These are phyloP conservation scores for Scolecobasidium constrictum DNA, from an alignment of 2,329 filamentous ascomycete genomes.

Conservation along the genomic window DNA sequence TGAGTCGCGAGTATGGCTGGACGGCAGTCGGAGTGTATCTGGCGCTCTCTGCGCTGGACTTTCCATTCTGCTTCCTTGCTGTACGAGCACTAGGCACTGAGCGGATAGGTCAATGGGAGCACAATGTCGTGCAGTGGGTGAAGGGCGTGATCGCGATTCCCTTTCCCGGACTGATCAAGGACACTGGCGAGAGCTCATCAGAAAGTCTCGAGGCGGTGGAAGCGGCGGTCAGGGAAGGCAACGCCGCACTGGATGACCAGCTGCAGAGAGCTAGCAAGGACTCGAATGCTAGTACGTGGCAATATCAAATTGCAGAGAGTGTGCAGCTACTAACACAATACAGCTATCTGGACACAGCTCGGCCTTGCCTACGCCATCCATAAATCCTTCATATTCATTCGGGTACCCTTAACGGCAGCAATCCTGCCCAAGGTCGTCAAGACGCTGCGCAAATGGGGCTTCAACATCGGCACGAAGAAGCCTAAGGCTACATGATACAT, in stretches of 20 bases:
- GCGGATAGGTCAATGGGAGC: slow-evolving; percentile 64
- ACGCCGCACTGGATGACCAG: slow-evolving; percentile 11
- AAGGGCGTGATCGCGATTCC: slow-evolving; percentile 4
- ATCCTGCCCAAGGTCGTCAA: slow-evolving; percentile 93
- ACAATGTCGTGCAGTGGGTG: slow-evolving; percentile 44
- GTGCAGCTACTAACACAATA: not conserved
- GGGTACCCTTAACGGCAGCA: slow-evolving; percentile 85
- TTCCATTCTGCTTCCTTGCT: slow-evolving; percentile 87
- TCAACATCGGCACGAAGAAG: slow-evolving; percentile 78
- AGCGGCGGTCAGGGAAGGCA: slow-evolving; percentile 9
- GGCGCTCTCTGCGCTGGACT: slow-evolving; percentile 71
- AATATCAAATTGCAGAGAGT: not conserved
- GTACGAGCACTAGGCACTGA: slow-evolving; percentile 78
- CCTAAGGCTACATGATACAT: slow-evolving; percentile 20
- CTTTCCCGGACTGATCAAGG: slow-evolving; percentile 6
- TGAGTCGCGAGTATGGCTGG: slow-evolving; percentile 92
- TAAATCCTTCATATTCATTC: slow-evolving; percentile 93
- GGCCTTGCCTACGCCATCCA: slow-evolving; percentile 93
- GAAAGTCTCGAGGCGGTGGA: not conserved
- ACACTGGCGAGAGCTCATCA: not conserved
- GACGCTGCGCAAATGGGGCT: slow-evolving; percentile 76
- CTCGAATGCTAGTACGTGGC: slow-evolving; percentile 16
- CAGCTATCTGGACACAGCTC: slow-evolving; percentile 71
- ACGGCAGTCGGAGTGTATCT: slow-evolving; percentile 86
- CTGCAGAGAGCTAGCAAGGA: slow-evolving; percentile 6